These are phyloP conservation scores for Vaccinium macrocarpon DNA, from an alignment of 148 eudicot genomes.

Conservation along the genomic window DNA sequence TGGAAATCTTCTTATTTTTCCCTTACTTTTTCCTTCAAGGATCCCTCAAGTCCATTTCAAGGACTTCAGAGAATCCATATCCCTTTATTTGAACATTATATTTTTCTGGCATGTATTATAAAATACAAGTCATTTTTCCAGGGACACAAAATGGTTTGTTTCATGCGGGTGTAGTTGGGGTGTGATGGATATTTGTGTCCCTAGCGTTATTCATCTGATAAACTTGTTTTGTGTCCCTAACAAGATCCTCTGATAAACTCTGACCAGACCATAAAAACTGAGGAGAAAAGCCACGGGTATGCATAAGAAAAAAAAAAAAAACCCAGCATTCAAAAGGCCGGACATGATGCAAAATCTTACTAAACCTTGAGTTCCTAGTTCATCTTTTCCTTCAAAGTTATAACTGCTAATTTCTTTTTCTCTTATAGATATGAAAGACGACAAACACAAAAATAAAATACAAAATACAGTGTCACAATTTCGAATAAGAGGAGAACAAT, in stretches of 20 bases:
- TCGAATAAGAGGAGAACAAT: constrained; percentile 1
- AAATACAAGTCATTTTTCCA: no score
- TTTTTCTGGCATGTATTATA: no score
- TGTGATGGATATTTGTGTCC: no score
- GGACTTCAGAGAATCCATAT: no score
- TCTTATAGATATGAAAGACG: background rate
- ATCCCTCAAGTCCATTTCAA: no score
- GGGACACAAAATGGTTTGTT: no score
- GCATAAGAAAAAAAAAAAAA: background rate
- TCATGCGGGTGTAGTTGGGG: no score
- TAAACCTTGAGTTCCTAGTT: background rate
- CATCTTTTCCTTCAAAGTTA: background rate
- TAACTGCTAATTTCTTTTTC: background rate
- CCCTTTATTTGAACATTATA: no score
- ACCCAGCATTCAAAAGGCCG: background rate
- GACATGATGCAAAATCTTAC: background rate
- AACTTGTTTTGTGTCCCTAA: no score
- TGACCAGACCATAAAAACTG: background rate
- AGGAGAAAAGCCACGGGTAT: background rate
- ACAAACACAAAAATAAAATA: background rate
- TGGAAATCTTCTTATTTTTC: no score
- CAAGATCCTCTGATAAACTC: background rate
- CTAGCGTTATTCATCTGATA: no score
- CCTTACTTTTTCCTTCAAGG: no score
- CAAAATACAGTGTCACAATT: background rate